Percentiles rank a stretch among this genome's conserved stretches.
phyloP scores from a whole-genome alignment of 495 filamentous ascomycete genomes.

The Venustampulla echinocandica region DNA sequence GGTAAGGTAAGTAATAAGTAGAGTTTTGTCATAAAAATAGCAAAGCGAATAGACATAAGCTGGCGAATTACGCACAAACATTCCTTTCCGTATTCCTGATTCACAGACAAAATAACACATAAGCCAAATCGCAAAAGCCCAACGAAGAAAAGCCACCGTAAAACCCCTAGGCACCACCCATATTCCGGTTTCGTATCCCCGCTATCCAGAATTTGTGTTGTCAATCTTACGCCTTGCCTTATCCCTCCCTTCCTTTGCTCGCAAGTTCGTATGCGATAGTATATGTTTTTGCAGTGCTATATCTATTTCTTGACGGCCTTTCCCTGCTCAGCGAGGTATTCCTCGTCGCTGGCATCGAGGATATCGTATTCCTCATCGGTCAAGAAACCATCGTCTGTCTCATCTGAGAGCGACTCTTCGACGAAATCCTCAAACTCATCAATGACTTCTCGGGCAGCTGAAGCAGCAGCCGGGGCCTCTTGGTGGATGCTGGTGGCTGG shows the following conservation, averaged over 20 bases:
- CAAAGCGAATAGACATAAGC: too few species aligned
- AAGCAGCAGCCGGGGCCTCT: conserved; percentile 24
- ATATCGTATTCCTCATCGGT: conserved; percentile 98
- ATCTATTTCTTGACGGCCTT: conserved; percentile 23
- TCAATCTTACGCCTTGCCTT: conserved; percentile 12
- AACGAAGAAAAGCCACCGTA: background rate
- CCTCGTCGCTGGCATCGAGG: conserved; percentile 90
- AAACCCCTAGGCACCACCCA: conserved; percentile 1
- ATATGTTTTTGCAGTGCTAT: too few species aligned
- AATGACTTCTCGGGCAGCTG: conserved; percentile 37
- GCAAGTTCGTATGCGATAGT: too few species aligned
- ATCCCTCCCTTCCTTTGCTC: background rate
- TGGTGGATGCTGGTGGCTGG: conserved; percentile 67
- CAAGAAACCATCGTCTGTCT: conserved; percentile 59
- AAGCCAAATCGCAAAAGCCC: background rate
- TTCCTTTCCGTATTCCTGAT: too few species aligned
- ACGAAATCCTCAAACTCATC: conserved; percentile 60
- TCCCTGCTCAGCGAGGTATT: conserved; percentile 47
- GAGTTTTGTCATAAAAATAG: too few species aligned
- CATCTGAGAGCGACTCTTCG: conserved; percentile 54
- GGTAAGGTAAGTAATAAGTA: too few species aligned
- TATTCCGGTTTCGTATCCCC: too few species aligned
- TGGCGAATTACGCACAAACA: too few species aligned
- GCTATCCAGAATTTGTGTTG: conserved; percentile 12
- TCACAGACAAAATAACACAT: background rate